Evolutionary conservation across 73 alveolate species (phyloP).

Genomic region (Paramecium octaurelia): DNA sequence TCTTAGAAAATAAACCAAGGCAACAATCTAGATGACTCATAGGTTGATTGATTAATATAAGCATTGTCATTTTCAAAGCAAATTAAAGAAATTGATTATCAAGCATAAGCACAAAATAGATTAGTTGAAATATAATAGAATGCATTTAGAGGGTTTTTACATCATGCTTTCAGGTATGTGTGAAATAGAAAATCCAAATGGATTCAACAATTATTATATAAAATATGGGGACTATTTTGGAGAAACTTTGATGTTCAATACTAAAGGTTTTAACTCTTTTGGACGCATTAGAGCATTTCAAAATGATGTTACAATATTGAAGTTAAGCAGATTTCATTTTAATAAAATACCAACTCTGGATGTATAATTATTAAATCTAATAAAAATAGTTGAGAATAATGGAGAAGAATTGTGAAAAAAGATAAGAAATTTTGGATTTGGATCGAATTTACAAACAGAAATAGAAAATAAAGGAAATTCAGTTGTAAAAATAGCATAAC

Average conservation of each 20-base stretch:
- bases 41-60: neutral
- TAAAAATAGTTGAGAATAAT: neutral
- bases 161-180: neutral
- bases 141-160: neutral
- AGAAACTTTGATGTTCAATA: slow-evolving; percentile 47
- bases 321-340: slow-evolving; percentile 47
- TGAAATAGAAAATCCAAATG: slow-evolving; percentile 27
- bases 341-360: slow-evolving; percentile 49
- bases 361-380: neutral
- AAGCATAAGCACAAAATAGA: neutral
- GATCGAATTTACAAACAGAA: neutral
- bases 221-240: slow-evolving; percentile 59
- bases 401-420: neutral
- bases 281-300: slow-evolving; percentile 38
- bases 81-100: neutral
- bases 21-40: neutral
- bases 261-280: slow-evolving; percentile 10
- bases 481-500: neutral
- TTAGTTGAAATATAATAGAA: slow-evolving; percentile 12
- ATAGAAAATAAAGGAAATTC: neutral
- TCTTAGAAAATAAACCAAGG: neutral
- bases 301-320: neutral
- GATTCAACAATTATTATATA: slow-evolving; percentile 21
- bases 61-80: neutral
- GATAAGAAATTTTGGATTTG: neutral